phyloP scores from a whole-genome alignment of 306 rosid genomes.

The Quercus cerris region DNA sequence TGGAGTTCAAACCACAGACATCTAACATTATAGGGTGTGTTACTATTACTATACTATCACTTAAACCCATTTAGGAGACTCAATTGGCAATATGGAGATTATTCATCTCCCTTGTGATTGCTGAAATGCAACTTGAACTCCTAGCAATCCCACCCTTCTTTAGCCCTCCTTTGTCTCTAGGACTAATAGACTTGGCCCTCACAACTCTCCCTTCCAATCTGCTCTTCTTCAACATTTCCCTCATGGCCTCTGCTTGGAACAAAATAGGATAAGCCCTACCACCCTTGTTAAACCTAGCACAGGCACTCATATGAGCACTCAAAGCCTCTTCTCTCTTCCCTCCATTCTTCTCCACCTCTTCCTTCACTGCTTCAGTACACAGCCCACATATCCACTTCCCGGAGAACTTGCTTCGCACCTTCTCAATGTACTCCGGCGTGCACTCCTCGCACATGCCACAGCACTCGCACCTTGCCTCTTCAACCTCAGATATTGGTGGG shows the following conservation, averaged over 20 bases:
- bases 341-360: constrained; percentile 79
- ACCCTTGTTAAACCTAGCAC: constrained; percentile 74
- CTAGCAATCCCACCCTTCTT: constrained; percentile 66
- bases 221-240: constrained; percentile 81
- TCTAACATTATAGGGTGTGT: neutral
- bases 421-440: constrained; percentile 76
- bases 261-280: constrained; percentile 85
- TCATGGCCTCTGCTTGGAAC: constrained; percentile 89
- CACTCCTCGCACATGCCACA: constrained; percentile 97
- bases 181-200: constrained; percentile 79
- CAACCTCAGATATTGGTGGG: constrained; percentile 68
- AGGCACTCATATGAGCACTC: constrained; percentile 66
- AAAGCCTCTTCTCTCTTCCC: constrained; percentile 71
- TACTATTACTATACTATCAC: neutral
- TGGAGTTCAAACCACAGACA: neutral
- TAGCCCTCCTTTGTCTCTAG: constrained; percentile 53
- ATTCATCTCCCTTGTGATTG: constrained; percentile 63
- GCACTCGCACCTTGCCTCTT: constrained; percentile 86
- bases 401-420: constrained; percentile 53
- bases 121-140: constrained; percentile 90
- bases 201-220: constrained; percentile 43
- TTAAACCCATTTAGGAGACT: neutral
- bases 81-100: constrained; percentile 44
- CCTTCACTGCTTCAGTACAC: constrained; percentile 89
- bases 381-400: constrained; percentile 88